Conservation (phyloP, 495 filamentous ascomycete species). For the Schizothecium vesticola region DNA sequence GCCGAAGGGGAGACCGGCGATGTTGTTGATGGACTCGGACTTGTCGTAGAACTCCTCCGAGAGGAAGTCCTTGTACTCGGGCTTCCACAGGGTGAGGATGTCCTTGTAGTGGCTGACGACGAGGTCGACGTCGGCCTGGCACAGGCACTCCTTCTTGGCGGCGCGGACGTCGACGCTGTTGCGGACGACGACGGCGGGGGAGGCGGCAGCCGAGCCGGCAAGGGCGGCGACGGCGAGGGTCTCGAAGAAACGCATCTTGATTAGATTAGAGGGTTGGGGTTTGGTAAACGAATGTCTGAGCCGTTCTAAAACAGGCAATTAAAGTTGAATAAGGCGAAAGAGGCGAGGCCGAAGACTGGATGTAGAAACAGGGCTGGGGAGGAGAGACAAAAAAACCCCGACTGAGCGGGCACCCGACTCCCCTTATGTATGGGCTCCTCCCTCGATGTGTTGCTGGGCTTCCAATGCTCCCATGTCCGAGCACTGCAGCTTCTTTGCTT, state of each 20-base stretch:
- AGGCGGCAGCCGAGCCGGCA: neutral
- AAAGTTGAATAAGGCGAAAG: neutral
- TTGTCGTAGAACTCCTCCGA: slow-evolving; percentile 19
- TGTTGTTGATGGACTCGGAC: slow-evolving; percentile 30
- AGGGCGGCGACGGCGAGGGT: slow-evolving; percentile 1
- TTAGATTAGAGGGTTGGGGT: neutral
- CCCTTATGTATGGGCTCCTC: neutral
- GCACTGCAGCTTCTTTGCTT: neutral
- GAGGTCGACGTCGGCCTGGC: slow-evolving; percentile 13
- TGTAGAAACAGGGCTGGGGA: neutral
- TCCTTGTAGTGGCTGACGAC: slow-evolving; percentile 21
- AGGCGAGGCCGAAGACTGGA: neutral
- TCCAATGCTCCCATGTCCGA: neutral
- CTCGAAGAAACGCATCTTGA: slow-evolving; percentile 4
- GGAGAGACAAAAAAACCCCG: neutral
- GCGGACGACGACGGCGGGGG: neutral
- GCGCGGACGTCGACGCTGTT: slow-evolving; percentile 2
- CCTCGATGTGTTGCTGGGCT: neutral
- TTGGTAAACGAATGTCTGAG: slow-evolving; percentile 11
- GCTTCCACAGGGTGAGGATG: slow-evolving; percentile 25
- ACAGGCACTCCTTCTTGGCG: slow-evolving; percentile 15
- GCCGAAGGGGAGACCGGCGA: slow-evolving; percentile 24
- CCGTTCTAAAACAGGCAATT: slow-evolving; percentile 3
- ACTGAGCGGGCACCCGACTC: neutral
- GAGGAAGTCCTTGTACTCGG: slow-evolving; percentile 20